Evolutionary conservation across 106 monocot species (phyloP).

Genomic region (Dendrobium officinale): DNA sequence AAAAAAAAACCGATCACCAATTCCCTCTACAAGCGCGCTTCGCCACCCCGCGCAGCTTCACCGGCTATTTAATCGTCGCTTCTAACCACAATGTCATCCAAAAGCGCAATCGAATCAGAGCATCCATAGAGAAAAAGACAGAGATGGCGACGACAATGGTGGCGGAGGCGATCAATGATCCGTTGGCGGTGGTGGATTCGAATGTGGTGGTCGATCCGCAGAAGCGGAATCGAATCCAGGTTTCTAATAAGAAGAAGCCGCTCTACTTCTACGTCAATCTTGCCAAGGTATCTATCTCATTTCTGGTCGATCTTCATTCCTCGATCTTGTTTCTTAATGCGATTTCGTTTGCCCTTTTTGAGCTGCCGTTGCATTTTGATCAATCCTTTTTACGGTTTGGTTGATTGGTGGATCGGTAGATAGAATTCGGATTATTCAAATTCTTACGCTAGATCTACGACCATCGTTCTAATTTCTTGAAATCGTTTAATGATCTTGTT

Average conservation of each 20-base stretch:
- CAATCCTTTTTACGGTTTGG: background rate
- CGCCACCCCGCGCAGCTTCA: background rate
- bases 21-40: background rate
- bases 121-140: background rate
- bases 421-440: background rate
- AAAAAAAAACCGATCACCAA: background rate
- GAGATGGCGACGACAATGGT: constrained; percentile 6
- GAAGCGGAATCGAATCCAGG: constrained; percentile 65
- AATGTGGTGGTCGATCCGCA: constrained; percentile 15
- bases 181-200: background rate
- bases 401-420: background rate
- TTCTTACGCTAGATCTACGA: background rate
- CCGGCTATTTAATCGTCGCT: background rate
- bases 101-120: background rate
- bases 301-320: background rate
- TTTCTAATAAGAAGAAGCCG: constrained; percentile 71
- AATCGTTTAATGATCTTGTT: background rate
- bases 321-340: background rate
- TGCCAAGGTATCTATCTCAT: constrained; percentile 49
- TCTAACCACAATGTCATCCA: background rate
- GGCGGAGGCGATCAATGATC: constrained; percentile 8
- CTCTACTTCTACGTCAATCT: constrained; percentile 85
- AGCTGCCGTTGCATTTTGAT: background rate
- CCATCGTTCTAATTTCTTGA: background rate
- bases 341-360: background rate